phyloP scores from a whole-genome alignment of 176 grass and related monocot species.

The Zoysia pacifica region DNA sequence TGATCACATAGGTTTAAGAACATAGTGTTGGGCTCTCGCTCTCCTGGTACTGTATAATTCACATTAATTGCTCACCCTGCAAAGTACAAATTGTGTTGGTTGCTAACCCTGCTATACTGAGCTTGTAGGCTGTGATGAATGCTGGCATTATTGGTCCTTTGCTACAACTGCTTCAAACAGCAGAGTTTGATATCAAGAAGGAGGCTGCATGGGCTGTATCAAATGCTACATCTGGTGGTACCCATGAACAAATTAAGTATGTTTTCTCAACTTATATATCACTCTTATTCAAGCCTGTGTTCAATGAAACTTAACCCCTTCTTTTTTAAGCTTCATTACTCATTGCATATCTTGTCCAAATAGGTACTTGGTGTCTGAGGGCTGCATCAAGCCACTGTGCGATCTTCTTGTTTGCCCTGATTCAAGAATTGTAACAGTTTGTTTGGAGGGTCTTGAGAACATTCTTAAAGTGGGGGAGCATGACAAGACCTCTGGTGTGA shows the following conservation, averaged over 20 bases:
- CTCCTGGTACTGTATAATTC: neutral
- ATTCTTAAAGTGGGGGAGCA: constrained; percentile 91
- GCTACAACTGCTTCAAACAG: constrained; percentile 81
- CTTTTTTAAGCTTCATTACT: neutral
- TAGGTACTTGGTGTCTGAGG: constrained; percentile 70
- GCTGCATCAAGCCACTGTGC: constrained; percentile 91
- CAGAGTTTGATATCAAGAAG: constrained; percentile 99
- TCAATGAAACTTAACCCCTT: neutral
- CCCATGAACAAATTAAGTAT: constrained; percentile 95
- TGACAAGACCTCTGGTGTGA: constrained; percentile 58
- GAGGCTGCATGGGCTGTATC: constrained; percentile 97
- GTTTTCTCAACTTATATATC: neutral
- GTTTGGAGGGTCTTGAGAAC: constrained; percentile 92
- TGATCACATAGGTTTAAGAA: constrained; percentile 3
- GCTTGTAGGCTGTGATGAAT: constrained; percentile 74
- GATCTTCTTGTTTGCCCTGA: constrained; percentile 86
- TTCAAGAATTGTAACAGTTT: constrained; percentile 83
- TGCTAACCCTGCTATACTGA: constrained; percentile 29
- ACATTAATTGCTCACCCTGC: neutral
- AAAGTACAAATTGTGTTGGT: neutral
- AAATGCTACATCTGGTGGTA: constrained; percentile 91
- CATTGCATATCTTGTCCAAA: constrained; percentile 17
- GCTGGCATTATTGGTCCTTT: constrained; percentile 81
- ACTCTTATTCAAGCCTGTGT: neutral
- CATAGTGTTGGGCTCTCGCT: neutral